A percentile compares a stretch with the other conserved stretches of the same genome.
Conservation (phyloP, 2,329 filamentous ascomycete genomes). For the Aspergillus novofumigatus region DNA sequence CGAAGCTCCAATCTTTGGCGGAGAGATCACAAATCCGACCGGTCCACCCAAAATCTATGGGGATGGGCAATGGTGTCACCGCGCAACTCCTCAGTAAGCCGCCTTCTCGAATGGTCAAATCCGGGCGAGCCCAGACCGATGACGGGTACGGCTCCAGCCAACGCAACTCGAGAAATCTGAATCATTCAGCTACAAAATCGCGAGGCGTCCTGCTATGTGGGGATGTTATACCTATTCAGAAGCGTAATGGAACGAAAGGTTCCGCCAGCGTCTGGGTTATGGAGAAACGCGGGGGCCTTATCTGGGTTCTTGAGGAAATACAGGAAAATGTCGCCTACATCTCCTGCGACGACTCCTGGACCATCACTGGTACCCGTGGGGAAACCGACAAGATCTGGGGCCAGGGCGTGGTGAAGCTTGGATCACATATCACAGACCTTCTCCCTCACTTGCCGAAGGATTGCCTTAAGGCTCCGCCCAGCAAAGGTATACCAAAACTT, state of each 20-base stretch:
- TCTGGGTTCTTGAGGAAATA: constrained; percentile 98
- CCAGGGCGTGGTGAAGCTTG: constrained; percentile 59
- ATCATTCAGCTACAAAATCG: constrained; percentile 71
- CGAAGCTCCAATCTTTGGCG: constrained; percentile 26
- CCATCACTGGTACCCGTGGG: constrained; percentile 66
- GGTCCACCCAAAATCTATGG: constrained; percentile 38
- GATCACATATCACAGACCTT: constrained; percentile 71
- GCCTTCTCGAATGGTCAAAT: constrained; percentile 49
- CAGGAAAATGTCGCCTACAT: constrained; percentile 85
- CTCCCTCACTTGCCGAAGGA: constrained; percentile 76
- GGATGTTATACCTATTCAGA: constrained; percentile 97
- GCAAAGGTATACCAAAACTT: constrained; percentile 74
- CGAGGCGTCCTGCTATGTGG: constrained; percentile 89
- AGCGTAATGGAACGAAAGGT: constrained; percentile 85
- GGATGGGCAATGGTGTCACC: constrained; percentile 79
- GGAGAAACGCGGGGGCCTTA: constrained; percentile 87
- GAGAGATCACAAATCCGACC: constrained; percentile 37
- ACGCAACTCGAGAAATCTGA: constrained; percentile 52
- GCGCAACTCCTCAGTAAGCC: constrained; percentile 85
- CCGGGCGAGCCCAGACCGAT: constrained; percentile 53
- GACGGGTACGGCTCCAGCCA: constrained; percentile 51
- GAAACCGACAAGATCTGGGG: constrained; percentile 86
- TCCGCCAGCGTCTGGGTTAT: constrained; percentile 98
- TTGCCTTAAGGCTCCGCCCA: constrained; percentile 62
- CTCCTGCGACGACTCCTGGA: constrained; percentile 71